Evolutionary conservation across 1,284 basidiomycete species (phyloP).

Genomic region (Leccinum ponderosum): DNA sequence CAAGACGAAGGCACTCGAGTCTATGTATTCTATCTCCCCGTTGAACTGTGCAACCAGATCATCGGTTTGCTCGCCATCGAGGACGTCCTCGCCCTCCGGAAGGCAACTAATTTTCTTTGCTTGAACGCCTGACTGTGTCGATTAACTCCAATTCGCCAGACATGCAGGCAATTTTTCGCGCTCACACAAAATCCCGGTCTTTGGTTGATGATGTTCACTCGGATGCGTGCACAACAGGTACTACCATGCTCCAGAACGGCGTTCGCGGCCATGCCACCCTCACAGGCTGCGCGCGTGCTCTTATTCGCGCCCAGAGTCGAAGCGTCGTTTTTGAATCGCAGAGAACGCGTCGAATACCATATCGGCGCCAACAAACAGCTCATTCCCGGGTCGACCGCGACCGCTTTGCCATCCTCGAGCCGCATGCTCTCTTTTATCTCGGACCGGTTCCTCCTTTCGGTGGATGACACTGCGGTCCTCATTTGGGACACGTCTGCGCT

Average conservation of each 20-base stretch:
- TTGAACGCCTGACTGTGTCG: not conserved
- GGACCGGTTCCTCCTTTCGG: constrained; percentile 27
- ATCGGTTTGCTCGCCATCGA: constrained; percentile 15
- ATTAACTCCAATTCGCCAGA: constrained; percentile 10
- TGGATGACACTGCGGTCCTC: constrained; percentile 3
- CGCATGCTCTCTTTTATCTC: constrained; percentile 20
- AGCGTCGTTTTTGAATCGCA: constrained; percentile 14
- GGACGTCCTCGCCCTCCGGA: constrained; percentile 19
- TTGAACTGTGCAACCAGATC: constrained; percentile 19
- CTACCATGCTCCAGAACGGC: constrained; percentile 20
- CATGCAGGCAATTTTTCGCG: constrained; percentile 16
- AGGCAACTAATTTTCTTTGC: constrained; percentile 3
- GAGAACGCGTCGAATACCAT: not conserved
- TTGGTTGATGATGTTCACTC: constrained; percentile 14
- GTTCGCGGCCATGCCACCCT: constrained; percentile 10
- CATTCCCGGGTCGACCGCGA: not conserved
- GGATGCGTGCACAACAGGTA: constrained; percentile 12
- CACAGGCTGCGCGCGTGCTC: constrained; percentile 11
- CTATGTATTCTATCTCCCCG: constrained; percentile 12
- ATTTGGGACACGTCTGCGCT: constrained; percentile 20
- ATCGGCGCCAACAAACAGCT: constrained; percentile 3
- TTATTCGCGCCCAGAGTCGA: constrained; percentile 16
- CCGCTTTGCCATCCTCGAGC: constrained; percentile 5
- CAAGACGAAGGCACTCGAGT: not conserved
- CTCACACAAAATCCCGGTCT: constrained; percentile 14